Conservation (phyloP, 2,329 filamentous ascomycete species). For the Triangularia verruculosa region DNA sequence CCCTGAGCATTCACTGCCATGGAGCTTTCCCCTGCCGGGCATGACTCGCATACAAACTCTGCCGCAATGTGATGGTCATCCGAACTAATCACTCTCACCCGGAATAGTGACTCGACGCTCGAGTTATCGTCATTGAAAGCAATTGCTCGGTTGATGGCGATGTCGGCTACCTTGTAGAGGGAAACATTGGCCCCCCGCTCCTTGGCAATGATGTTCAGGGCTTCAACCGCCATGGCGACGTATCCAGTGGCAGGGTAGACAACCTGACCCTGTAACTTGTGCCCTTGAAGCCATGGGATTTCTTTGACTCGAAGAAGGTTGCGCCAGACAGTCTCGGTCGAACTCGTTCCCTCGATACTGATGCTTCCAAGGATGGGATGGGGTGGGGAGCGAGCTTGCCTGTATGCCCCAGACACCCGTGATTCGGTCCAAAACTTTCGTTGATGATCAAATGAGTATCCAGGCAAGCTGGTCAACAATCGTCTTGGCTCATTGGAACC, state of each 20-base stretch:
- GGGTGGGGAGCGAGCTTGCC: constrained; percentile 16
- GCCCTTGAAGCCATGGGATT: constrained; percentile 57
- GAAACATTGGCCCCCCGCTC: neutral
- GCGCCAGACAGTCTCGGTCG: constrained; percentile 48
- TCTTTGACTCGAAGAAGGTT: constrained; percentile 47
- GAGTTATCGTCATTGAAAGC: neutral
- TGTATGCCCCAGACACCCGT: constrained; percentile 41
- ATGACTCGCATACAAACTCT: too few relatives aligned
- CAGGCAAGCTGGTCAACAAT: constrained; percentile 40
- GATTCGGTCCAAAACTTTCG: constrained; percentile 49
- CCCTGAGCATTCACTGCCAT: neutral
- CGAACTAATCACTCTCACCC: neutral
- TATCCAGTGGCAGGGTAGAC: constrained; percentile 56
- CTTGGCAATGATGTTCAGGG: constrained; percentile 18
- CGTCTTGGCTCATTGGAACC: constrained; percentile 7
- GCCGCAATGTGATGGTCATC: neutral
- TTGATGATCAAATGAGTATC: constrained; percentile 49
- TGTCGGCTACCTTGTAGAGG: neutral
- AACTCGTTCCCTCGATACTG: constrained; percentile 40
- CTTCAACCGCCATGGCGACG: constrained; percentile 49
- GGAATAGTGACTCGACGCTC: neutral
- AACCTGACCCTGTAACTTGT: constrained; percentile 54
- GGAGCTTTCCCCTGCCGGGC: too few relatives aligned
- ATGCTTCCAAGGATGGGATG: constrained; percentile 29
- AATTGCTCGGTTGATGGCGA: neutral